Conservation (phyloP, 2,329 filamentous ascomycete species). For the Uncinocarpus reesii region DNA sequence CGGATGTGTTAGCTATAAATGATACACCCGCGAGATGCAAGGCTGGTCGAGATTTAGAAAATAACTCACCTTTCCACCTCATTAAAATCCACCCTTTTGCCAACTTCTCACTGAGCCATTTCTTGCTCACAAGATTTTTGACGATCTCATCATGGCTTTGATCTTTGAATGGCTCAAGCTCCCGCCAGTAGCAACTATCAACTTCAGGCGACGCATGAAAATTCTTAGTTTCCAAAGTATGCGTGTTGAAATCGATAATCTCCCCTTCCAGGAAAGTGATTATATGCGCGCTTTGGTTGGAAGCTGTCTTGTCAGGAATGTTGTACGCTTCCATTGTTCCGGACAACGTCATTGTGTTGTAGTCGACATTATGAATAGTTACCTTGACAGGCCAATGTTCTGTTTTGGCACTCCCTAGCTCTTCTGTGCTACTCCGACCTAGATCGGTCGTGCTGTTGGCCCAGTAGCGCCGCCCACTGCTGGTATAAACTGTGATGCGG, state of each 20-base stretch:
- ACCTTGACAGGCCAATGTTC: conserved; percentile 60
- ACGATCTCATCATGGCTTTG: conserved; percentile 36
- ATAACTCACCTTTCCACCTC: conserved; percentile 41
- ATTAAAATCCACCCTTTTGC: conserved; percentile 41
- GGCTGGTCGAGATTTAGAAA: neutral
- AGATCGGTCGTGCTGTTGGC: conserved; percentile 23
- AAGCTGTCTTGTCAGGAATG: conserved; percentile 45
- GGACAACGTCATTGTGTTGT: conserved; percentile 50
- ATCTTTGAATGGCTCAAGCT: conserved; percentile 40
- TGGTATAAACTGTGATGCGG: conserved; percentile 31
- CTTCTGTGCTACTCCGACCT: conserved; percentile 12
- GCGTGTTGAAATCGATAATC: conserved; percentile 52
- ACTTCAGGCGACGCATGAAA: conserved; percentile 39
- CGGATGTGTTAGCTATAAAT: neutral
- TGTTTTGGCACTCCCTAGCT: conserved; percentile 29
- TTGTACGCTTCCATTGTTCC: conserved; percentile 63
- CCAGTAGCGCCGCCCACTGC: conserved; percentile 29
- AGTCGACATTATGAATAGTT: conserved; percentile 53
- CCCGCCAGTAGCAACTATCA: conserved; percentile 41
- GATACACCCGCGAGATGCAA: too few relatives aligned
- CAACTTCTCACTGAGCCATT: conserved; percentile 35
- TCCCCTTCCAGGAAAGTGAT: conserved; percentile 53
- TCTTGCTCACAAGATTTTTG: conserved; percentile 36
- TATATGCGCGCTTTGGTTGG: conserved; percentile 41
- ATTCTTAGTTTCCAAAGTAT: conserved; percentile 40